These are phyloP conservation scores for Suillus decipiens DNA, from an alignment of 768 basidiomycete species.

Conservation along the genomic window DNA sequence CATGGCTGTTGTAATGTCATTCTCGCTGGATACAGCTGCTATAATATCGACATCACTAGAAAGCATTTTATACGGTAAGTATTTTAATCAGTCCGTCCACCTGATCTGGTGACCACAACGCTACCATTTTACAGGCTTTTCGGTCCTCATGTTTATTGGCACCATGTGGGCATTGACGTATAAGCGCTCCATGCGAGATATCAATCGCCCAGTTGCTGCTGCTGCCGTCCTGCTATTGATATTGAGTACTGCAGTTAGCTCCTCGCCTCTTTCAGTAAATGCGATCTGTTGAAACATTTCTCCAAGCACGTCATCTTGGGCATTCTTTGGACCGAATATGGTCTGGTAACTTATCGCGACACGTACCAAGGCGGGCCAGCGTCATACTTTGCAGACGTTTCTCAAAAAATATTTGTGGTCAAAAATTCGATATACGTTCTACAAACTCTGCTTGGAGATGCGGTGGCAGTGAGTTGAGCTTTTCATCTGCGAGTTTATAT, in stretches of 20 bases:
- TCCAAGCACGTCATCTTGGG: conserved; percentile 16
- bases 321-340: conserved; percentile 18
- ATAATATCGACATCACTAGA: background rate
- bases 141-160: background rate
- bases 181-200: background rate
- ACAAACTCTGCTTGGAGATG: conserved; percentile 15
- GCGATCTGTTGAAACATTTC: background rate
- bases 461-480: conserved; percentile 9
- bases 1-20: background rate
- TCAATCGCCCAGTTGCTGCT: conserved; percentile 19
- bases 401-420: conserved; percentile 23
- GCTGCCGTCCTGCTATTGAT: conserved; percentile 21
- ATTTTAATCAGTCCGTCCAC: background rate
- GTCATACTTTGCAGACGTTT: conserved; percentile 17
- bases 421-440: conserved; percentile 24
- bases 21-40: background rate
- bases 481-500: background rate
- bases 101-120: background rate
- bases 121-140: background rate
- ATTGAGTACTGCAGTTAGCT: conserved; percentile 25
- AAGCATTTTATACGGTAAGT: background rate
- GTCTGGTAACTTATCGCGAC: conserved; percentile 23
- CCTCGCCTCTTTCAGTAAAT: background rate
- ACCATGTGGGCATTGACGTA: background rate
- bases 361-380: conserved; percentile 24